These are phyloP conservation scores for Penicillium expansum DNA, from an alignment of 2,329 filamentous ascomycete genomes.

Conservation along the genomic window DNA sequence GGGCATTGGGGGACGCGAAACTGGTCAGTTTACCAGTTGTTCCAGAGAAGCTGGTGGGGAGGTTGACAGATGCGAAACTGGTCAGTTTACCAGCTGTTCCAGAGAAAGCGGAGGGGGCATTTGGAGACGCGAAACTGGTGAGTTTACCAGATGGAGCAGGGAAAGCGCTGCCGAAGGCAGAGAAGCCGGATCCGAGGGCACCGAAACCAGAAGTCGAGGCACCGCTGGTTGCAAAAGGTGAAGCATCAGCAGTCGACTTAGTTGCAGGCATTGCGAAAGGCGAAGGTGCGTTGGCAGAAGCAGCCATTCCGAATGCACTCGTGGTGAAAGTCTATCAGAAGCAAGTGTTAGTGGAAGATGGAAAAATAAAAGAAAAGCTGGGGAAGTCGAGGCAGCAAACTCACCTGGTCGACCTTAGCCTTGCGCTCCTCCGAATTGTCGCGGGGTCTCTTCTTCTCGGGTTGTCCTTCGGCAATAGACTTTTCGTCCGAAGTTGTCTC, in stretches of 20 bases:
- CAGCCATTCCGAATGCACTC: conserved; percentile 45
- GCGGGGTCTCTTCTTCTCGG: conserved; percentile 39
- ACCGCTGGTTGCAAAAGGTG: conserved; percentile 41
- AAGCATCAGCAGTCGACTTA: conserved; percentile 29
- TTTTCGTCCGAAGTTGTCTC: conserved; percentile 12
- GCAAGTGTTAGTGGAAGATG: background rate
- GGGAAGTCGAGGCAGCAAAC: background rate
- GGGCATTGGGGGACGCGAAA: conserved; percentile 65
- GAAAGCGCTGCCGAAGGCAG: conserved; percentile 37
- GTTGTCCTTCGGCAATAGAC: conserved; percentile 21
- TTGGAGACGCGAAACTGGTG: conserved; percentile 67
- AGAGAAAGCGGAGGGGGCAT: conserved; percentile 39
- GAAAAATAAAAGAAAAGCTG: background rate
- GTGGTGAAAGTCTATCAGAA: conserved; percentile 29
- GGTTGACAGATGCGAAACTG: conserved; percentile 67
- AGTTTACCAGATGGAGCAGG: conserved; percentile 43
- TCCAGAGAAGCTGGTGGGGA: conserved; percentile 38
- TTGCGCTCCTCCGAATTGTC: conserved; percentile 39
- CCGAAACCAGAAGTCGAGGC: conserved; percentile 44
- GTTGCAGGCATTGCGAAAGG: conserved; percentile 1
- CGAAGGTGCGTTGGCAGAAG: background rate
- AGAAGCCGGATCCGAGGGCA: conserved; percentile 37
- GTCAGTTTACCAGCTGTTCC: conserved; percentile 52
- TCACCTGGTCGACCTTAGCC: conserved; percentile 27
- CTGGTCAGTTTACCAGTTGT: conserved; percentile 54